Evolutionary conservation across 2,329 filamentous ascomycete species (phyloP), one percentile per base, ranked within the genome.

Genomic region (Sporothrix brasiliensis): DNA sequence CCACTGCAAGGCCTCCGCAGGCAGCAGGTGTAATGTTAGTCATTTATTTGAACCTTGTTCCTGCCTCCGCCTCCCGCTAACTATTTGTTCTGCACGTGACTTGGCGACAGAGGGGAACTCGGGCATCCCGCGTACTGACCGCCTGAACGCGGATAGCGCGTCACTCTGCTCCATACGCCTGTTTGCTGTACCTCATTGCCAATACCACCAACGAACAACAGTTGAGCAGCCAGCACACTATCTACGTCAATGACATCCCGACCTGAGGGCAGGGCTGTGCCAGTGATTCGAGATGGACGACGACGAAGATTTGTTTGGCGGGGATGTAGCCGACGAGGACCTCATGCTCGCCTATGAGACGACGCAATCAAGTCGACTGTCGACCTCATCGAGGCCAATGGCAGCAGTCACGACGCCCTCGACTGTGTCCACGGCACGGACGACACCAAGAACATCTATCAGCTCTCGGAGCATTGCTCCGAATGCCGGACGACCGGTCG

Each of bases 321-420:
- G 88, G 72, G 85, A 86, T 73, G 84, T 91, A 68, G 84, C 86
- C 68, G 89, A 92, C 72, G 89, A 90, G 75, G 89, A 90, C 74
- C 80, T 92, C 71, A 82, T 91, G 58, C 80, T 85, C 49, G 89
- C 85, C 7, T 82, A 88, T 34, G 75, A 74, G 27, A 73, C 77
- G 52, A 71, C 74, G 13, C 65, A 67, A 44, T 67, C 74, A 4
- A 47, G 56, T 6, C 54, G 66, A 21, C 24, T 60, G 13, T 39
- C 56, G 16, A 34, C 16, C 10, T 49, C 70, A 54, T 30, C 44
- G 34, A 19, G 14, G 21, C 53, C 30, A 2, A 24, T 44, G 19
- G 11, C 67, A 3, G 10, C 69, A 5, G 34, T 34, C 21, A 52
- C 70, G 24, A 52, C 66, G 1, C n/a, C 70, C 7, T 41, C 67